These are phyloP conservation scores for Aspergillus haitiensis DNA, from an alignment of 495 filamentous ascomycete genomes.

Conservation along the genomic window DNA sequence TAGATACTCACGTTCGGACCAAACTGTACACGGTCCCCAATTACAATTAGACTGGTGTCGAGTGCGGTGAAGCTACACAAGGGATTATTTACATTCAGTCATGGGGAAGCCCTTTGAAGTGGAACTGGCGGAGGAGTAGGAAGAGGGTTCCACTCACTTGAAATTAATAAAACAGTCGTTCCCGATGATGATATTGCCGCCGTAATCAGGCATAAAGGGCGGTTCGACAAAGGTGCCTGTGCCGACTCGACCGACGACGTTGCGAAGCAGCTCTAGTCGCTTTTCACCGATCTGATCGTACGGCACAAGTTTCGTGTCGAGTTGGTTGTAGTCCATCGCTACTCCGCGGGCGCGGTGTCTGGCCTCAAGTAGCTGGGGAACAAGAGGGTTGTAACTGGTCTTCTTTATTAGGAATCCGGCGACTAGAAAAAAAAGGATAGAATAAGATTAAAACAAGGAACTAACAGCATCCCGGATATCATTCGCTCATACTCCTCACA, in stretches of 20 bases:
- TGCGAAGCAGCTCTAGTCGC: conserved; percentile 39
- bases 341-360: conserved; percentile 48
- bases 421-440: too few relatives aligned
- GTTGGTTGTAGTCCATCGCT: conserved; percentile 48
- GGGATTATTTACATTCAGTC: neutral
- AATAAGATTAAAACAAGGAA: conserved; percentile 17
- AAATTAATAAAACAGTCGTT: conserved; percentile 54
- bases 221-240: conserved; percentile 51
- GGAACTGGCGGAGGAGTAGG: neutral
- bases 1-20: conserved; percentile 72
- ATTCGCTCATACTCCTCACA: conserved; percentile 53
- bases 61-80: conserved; percentile 55
- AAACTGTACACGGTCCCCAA: conserved; percentile 74
- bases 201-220: conserved; percentile 55
- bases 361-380: conserved; percentile 41
- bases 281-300: conserved; percentile 36
- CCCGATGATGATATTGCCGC: conserved; percentile 54
- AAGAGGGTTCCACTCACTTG: conserved; percentile 36
- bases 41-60: conserved; percentile 71
- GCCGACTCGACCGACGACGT: conserved; percentile 46
- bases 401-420: neutral
- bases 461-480: conserved; percentile 53
- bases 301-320: conserved; percentile 42
- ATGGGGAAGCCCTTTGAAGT: neutral
- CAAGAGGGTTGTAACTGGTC: conserved; percentile 44